These are phyloP conservation scores for Mortierella sp. DNA, from an alignment of 371 early-diverging fungal genomes.

Conservation along the genomic window DNA sequence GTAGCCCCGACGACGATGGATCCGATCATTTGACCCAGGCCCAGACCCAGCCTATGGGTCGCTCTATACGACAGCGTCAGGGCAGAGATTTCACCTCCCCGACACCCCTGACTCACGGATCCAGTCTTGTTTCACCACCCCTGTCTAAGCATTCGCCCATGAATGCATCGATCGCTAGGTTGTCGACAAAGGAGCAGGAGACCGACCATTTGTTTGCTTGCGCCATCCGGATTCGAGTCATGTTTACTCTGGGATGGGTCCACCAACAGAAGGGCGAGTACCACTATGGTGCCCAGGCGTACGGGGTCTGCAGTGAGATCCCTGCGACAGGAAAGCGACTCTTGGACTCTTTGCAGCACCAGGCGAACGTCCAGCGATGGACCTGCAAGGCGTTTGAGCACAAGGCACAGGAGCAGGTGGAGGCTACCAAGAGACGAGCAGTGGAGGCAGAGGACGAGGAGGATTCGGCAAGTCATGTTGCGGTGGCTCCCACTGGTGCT, in stretches of 20 bases:
- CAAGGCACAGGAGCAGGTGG: slow-evolving; percentile 18
- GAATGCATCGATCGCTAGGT: slow-evolving; percentile 23
- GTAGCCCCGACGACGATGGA: slow-evolving; percentile 1
- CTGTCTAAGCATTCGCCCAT: not conserved
- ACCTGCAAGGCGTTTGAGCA: slow-evolving; percentile 27
- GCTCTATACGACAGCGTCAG: slow-evolving; percentile 6
- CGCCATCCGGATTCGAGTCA: slow-evolving; percentile 45
- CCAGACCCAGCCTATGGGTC: not conserved
- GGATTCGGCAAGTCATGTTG: not conserved
- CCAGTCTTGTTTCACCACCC: not conserved
- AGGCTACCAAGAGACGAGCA: slow-evolving; percentile 1
- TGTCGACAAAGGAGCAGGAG: slow-evolving; percentile 23
- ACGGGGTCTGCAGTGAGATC: slow-evolving; percentile 53
- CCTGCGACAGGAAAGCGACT: slow-evolving; percentile 27
- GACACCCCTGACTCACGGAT: not conserved
- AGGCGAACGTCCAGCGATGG: slow-evolving; percentile 31
- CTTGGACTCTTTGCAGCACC: slow-evolving; percentile 30
- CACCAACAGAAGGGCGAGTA: slow-evolving; percentile 50
- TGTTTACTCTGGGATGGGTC: slow-evolving; percentile 56
- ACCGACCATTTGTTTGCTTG: slow-evolving; percentile 32
- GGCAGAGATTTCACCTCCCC: slow-evolving; percentile 9
- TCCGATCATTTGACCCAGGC: not conserved
- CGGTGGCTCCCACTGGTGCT: not conserved
- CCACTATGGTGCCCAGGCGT: slow-evolving; percentile 48
- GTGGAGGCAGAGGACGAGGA: not conserved